Percentiles rank a stretch among this genome's conserved stretches.
These are phyloP conservation scores for Nelumbo lutea DNA, from an alignment of 164 flowering plant species.

Conservation along the genomic window DNA sequence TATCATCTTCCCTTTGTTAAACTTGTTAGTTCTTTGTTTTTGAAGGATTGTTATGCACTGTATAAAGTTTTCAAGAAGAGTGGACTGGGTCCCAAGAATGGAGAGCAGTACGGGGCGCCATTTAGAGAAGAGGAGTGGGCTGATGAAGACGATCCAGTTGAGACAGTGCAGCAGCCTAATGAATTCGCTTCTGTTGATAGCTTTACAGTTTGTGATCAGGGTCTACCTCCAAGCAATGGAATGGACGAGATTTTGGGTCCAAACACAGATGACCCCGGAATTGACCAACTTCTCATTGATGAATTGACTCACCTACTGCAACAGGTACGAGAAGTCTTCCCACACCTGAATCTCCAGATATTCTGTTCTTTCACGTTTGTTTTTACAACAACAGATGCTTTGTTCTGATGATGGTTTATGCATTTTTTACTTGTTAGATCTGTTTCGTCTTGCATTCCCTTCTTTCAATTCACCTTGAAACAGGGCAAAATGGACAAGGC, in stretches of 20 bases:
- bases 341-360: background rate
- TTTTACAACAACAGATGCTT: too few relatives aligned
- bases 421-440: background rate
- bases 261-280: conserved; percentile 26
- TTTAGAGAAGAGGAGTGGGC: conserved; percentile 87
- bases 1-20: background rate
- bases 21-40: background rate
- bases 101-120: conserved; percentile 96
- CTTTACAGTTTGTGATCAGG: conserved; percentile 9
- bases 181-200: conserved; percentile 12
- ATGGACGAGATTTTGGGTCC: conserved; percentile 30
- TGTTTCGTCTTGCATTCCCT: background rate
- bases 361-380: background rate
- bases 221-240: conserved; percentile 15
- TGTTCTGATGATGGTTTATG: background rate
- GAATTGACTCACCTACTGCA: conserved; percentile 12
- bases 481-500: background rate
- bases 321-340: conserved; percentile 27
- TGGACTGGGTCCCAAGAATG: conserved; percentile 97
- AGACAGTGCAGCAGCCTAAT: conserved; percentile 13
- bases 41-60: conserved; percentile 72
- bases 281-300: conserved; percentile 15
- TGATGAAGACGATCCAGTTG: conserved; percentile 44
- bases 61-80: conserved; percentile 84
- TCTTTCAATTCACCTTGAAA: background rate